Evolutionary conservation across 768 basidiomycete species (phyloP).

Genomic region (Leccinum longicurvipes): DNA sequence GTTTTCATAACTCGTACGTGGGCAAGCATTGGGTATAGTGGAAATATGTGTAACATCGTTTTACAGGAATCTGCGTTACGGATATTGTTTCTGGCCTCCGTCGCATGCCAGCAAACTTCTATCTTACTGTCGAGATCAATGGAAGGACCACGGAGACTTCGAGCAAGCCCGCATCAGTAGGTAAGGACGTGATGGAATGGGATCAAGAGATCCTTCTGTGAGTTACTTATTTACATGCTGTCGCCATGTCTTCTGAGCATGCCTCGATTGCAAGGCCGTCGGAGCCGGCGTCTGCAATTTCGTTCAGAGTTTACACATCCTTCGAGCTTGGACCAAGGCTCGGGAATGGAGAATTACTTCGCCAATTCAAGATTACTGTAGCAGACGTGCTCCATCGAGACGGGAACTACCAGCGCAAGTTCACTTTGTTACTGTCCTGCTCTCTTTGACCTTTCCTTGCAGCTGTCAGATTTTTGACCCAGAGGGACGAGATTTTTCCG

Average conservation of each 20-base stretch:
- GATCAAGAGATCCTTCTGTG: background rate
- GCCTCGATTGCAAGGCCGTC: background rate
- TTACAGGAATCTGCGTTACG: background rate
- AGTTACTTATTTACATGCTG: background rate
- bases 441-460: background rate
- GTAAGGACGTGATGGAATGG: background rate
- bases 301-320: background rate
- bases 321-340: background rate
- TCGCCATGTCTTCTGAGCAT: background rate
- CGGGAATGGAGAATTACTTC: background rate
- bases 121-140: background rate
- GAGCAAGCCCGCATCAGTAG: background rate
- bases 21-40: background rate
- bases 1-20: background rate
- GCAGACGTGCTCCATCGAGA: background rate
- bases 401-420: background rate
- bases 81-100: background rate
- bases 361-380: background rate
- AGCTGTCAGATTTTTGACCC: background rate
- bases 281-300: background rate
- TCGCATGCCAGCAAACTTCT: background rate
- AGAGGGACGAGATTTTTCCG: background rate
- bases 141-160: background rate
- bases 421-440: background rate
- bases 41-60: background rate